Evolutionary conservation across 2,329 filamentous ascomycete genomes (phyloP).

Genomic region (Byssoonygena ceratinophila): DNA sequence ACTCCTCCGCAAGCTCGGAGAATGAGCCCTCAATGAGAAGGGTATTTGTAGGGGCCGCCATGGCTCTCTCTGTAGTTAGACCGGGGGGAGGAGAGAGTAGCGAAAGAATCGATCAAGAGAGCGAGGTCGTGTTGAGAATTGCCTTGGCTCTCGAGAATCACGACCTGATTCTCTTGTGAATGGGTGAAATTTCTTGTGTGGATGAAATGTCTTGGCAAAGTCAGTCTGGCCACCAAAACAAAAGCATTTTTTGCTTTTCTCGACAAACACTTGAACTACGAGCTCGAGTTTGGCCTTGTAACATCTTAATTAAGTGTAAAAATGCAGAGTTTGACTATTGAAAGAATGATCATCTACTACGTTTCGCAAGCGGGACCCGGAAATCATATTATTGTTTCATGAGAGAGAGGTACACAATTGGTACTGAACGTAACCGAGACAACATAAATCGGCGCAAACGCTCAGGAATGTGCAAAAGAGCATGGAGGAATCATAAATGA

Average conservation of each 20-base stretch:
- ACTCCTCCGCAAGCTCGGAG: conserved; percentile 83
- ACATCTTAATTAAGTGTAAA: too few species aligned
- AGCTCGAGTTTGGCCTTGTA: too few species aligned
- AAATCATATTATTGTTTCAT: conserved; percentile 7
- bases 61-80: conserved; percentile 23
- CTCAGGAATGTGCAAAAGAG: neutral
- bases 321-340: too few species aligned
- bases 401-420: neutral
- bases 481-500: neutral
- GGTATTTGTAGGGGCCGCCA: conserved; percentile 53
- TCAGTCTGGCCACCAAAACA: conserved; percentile 3
- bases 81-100: conserved; percentile 3
- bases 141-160: neutral
- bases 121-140: neutral
- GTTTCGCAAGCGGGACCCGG: neutral
- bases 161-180: neutral
- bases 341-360: neutral
- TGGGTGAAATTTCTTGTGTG: conserved; percentile 15
- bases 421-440: conserved; percentile 3
- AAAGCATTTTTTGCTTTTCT: neutral
- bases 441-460: conserved; percentile 2
- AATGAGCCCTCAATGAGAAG: conserved; percentile 81
- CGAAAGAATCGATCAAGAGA: neutral
- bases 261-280: too few species aligned
- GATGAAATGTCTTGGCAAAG: conserved; percentile 15